Evolutionary conservation across 1,284 basidiomycete species (phyloP).

Genomic region (Microstroma glucosiphilum): DNA sequence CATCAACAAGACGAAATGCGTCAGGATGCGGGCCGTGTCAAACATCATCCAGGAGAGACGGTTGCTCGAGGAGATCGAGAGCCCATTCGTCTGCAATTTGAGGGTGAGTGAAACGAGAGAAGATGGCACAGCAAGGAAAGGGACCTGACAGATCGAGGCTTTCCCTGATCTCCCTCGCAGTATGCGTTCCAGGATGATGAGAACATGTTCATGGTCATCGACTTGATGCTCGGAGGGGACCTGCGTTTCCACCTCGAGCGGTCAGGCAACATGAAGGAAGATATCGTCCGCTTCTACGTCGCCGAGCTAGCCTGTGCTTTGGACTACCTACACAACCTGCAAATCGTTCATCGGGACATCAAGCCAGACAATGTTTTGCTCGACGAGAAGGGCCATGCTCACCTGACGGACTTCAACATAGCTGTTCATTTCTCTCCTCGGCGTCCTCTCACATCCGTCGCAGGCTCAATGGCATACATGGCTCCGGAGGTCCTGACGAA

Average conservation of each 20-base stretch:
- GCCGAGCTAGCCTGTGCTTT: slow-evolving; percentile 80
- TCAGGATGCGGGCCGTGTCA: slow-evolving; percentile 93
- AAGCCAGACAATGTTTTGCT: slow-evolving; percentile 96
- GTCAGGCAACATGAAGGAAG: slow-evolving; percentile 68
- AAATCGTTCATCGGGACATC: slow-evolving; percentile 66
- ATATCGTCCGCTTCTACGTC: slow-evolving; percentile 78
- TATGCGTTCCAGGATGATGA: slow-evolving; percentile 98
- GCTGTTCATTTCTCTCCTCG: slow-evolving; percentile 90
- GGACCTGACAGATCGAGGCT: slow-evolving; percentile 1
- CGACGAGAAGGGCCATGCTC: slow-evolving; percentile 84
- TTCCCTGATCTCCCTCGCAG: slow-evolving; percentile 5
- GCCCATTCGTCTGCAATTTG: slow-evolving; percentile 86
- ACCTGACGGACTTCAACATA: slow-evolving; percentile 96
- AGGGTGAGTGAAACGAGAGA: slow-evolving; percentile 52
- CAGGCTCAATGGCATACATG: slow-evolving; percentile 91
- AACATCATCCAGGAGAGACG: slow-evolving; percentile 78
- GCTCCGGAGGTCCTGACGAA: slow-evolving; percentile 48
- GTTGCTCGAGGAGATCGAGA: slow-evolving; percentile 68
- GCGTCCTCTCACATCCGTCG: slow-evolving; percentile 78
- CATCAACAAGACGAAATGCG: slow-evolving; percentile 93
- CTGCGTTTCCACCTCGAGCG: slow-evolving; percentile 86
- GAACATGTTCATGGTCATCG: slow-evolving; percentile 94
- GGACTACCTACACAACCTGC: slow-evolving; percentile 79
- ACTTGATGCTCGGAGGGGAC: slow-evolving; percentile 93
- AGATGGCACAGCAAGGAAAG: neutral